Conservation (phyloP, 768 basidiomycete genomes). For the Lentinula sp. region DNA sequence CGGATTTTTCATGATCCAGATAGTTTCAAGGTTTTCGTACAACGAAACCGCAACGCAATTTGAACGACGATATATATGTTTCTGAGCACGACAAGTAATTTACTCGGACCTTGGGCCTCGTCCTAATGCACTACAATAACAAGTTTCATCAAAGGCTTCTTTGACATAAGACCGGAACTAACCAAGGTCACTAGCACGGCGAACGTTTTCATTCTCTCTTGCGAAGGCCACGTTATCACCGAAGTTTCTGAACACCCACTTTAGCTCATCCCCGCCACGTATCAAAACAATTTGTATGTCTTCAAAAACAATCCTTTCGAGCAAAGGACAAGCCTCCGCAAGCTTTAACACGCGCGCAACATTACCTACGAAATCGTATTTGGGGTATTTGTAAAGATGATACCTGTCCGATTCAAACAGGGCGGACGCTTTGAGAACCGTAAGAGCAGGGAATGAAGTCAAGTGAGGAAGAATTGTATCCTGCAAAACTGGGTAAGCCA, state of each 20-base stretch:
- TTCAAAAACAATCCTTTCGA: background rate
- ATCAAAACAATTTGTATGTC: background rate
- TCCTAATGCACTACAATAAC: background rate
- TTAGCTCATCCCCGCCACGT: background rate
- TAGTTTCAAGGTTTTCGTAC: no score
- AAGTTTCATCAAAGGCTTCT: background rate
- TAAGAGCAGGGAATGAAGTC: background rate
- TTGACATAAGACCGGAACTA: background rate
- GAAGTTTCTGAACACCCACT: background rate
- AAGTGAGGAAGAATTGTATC: background rate
- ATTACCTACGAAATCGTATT: background rate
- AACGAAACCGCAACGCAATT: background rate
- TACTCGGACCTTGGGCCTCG: background rate
- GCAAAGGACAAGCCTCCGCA: background rate
- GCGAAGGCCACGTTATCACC: background rate
- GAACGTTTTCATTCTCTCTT: background rate
- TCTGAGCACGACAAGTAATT: background rate
- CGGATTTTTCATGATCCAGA: background rate
- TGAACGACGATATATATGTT: background rate
- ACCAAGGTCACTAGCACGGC: background rate
- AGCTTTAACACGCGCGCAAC: background rate
- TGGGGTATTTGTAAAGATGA: background rate
- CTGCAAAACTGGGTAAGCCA: background rate
- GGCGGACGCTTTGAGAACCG: background rate
- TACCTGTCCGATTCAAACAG: background rate